Percentiles rank a stretch among this genome's conserved stretches.
Evolutionary conservation across 371 early-diverging fungal genomes (phyloP).

Genomic region (Mortierella sp.): DNA sequence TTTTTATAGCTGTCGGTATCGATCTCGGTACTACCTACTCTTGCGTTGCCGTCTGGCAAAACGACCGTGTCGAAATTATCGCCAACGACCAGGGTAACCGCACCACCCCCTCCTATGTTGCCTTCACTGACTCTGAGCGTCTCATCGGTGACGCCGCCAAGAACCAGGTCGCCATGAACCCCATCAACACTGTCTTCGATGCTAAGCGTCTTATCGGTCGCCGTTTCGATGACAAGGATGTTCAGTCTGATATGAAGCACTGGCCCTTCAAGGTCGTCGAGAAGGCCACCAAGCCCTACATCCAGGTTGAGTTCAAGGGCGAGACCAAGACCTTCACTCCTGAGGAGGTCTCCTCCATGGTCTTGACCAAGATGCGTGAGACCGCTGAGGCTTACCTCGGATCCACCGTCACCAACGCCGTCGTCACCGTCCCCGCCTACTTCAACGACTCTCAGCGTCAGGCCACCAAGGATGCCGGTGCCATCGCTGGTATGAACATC

Average conservation of each 20-base stretch:
- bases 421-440: slow-evolving; percentile 83
- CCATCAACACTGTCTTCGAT: slow-evolving; percentile 93
- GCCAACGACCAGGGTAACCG: slow-evolving; percentile 98
- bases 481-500: slow-evolving; percentile 95
- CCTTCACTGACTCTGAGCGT: slow-evolving; percentile 92
- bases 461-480: slow-evolving; percentile 98
- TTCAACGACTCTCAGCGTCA: slow-evolving; percentile 93
- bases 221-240: slow-evolving; percentile 88
- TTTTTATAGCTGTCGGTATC: slow-evolving; percentile 77
- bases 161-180: slow-evolving; percentile 93
- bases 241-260: slow-evolving; percentile 95
- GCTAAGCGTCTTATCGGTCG: slow-evolving; percentile 99
- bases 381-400: slow-evolving; percentile 97
- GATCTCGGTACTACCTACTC: slow-evolving; percentile 99
- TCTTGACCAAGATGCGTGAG: slow-evolving; percentile 97
- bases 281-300: slow-evolving; percentile 86
- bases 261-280: slow-evolving; percentile 92
- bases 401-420: slow-evolving; percentile 90
- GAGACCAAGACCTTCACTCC: slow-evolving; percentile 94
- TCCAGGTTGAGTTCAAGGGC: slow-evolving; percentile 90
- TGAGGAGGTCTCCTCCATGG: slow-evolving; percentile 97
- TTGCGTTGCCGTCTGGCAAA: slow-evolving; percentile 98
- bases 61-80: slow-evolving; percentile 97
- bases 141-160: slow-evolving; percentile 96
- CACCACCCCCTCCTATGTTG: slow-evolving; percentile 97